Evolutionary conservation across 805 yeast species (phyloP), one percentile per base, ranked within the genome.

Genomic region (Pichia eremophila): DNA sequence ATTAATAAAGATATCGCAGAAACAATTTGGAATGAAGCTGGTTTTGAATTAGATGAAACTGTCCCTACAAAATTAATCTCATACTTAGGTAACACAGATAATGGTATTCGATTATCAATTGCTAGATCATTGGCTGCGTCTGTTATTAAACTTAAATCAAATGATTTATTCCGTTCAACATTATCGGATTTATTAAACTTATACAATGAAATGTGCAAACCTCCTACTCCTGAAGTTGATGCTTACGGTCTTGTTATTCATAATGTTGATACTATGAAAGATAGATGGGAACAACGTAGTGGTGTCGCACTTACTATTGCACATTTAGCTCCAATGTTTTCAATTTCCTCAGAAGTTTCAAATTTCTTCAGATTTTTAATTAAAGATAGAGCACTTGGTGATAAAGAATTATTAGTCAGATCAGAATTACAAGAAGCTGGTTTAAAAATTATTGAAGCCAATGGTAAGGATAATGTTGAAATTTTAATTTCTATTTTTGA

Each of bases 391-490:
- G 85, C 91, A 1, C 69, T 89, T 40, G 89, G 87, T 29, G 98
- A 90, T 60, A 72, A 75, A 49, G 85, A 85, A 49, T 67, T 75
- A 0, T 65, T 77, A 45, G 96, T 88, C 5, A 77, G 93, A 46
- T 85, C 81, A 51, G 95, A 85, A 59, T 73, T 89, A 61, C 89
- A 87, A 58, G 91, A 84, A 47, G 93, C 96, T n/a, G 98, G 96
- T 44, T 73, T 86, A 49, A 78, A 74, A 39, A 72, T 87, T 34
- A 79, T 93, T 46, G 74, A 80, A 39, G 58, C 61, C 1, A 83
- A 81, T 54, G 97, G 96, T 19, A 71, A 75, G 22, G 59, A 65
- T 5, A 71, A 74, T 47, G 83, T 89, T n/a, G 95, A 88, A 60
- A 66, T 69, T 2, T 71, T 93, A 56, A 80, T 89, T 55, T 85